Evolutionary conservation across 164 flowering plant genomes (phyloP).

Genomic region (Aristolochia contorta): DNA sequence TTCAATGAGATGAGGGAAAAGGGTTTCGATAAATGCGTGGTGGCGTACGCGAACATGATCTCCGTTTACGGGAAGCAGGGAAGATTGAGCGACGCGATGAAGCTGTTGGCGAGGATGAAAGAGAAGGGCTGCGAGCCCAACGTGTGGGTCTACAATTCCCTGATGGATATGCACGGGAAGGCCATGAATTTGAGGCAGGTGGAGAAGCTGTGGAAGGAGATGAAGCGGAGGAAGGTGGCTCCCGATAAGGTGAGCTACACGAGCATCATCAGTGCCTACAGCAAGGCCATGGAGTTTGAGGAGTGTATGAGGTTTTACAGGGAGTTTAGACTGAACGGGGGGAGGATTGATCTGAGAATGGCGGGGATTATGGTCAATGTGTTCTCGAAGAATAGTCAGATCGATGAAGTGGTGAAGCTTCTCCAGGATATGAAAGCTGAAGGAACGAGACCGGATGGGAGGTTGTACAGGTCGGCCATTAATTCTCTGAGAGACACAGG

Average conservation of each 20-base stretch:
- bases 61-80: constrained; percentile 67
- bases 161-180: constrained; percentile 67
- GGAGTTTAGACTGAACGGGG: constrained; percentile 54
- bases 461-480: constrained; percentile 56
- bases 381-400: constrained; percentile 39
- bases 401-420: constrained; percentile 60
- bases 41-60: constrained; percentile 76
- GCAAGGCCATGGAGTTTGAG: constrained; percentile 46
- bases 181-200: constrained; percentile 50
- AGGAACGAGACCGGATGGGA: constrained; percentile 46
- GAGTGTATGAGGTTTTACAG: constrained; percentile 35
- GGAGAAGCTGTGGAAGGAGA: constrained; percentile 78
- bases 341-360: constrained; percentile 53
- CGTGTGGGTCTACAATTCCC: constrained; percentile 73
- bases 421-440: constrained; percentile 53
- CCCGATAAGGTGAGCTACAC: constrained; percentile 77
- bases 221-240: constrained; percentile 50
- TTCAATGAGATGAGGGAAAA: constrained; percentile 50
- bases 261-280: constrained; percentile 49
- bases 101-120: constrained; percentile 72
- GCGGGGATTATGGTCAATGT: constrained; percentile 84
- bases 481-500: constrained; percentile 75
- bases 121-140: constrained; percentile 62
- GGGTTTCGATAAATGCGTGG: constrained; percentile 67
- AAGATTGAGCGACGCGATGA: constrained; percentile 56